phyloP scores from a whole-genome alignment of 345 rosid species.

The Sisymbrium altissimum region DNA sequence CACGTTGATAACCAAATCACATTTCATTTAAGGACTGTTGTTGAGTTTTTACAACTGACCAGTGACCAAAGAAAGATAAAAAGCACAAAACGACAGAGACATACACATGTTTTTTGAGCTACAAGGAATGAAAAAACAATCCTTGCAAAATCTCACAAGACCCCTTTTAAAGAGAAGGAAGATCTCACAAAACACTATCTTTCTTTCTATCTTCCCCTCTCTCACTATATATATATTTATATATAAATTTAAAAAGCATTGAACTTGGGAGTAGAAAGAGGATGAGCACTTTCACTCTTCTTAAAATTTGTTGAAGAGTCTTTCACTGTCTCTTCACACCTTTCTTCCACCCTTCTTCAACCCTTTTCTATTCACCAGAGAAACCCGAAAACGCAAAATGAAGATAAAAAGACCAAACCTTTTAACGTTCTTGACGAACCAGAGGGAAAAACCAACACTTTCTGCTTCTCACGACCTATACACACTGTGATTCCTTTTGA shows the following conservation, averaged over 20 bases:
- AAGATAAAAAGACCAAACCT: slow-evolving; percentile 35
- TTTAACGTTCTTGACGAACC: slow-evolving; percentile 53
- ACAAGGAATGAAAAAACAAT: slow-evolving; percentile 39
- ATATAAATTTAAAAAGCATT: slow-evolving; percentile 23
- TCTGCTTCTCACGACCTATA: slow-evolving; percentile 28
- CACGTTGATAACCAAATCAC: slow-evolving; percentile 17
- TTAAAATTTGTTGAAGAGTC: slow-evolving; percentile 37
- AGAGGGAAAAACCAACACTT: slow-evolving; percentile 34
- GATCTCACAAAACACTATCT: slow-evolving; percentile 37
- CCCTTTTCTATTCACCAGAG: slow-evolving; percentile 20
- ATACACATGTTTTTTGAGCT: slow-evolving; percentile 27
- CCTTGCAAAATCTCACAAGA: slow-evolving; percentile 32
- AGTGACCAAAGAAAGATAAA: slow-evolving; percentile 21
- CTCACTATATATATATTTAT: slow-evolving; percentile 21
- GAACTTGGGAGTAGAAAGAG: slow-evolving; percentile 78
- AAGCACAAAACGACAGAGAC: slow-evolving; percentile 16
- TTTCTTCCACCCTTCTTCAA: slow-evolving; percentile 35
- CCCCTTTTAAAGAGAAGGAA: slow-evolving; percentile 23
- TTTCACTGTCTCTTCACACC: slow-evolving; percentile 35
- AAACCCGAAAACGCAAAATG: slow-evolving; percentile 35
- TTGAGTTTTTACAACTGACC: slow-evolving; percentile 37
- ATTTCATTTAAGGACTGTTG: slow-evolving; percentile 32
- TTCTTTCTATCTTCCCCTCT: slow-evolving; percentile 1
- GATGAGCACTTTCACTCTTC: slow-evolving; percentile 79
- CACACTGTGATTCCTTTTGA: slow-evolving; percentile 21